Conservation (phyloP, 2,329 filamentous ascomycete genomes). For the Alternaria gaisen region DNA sequence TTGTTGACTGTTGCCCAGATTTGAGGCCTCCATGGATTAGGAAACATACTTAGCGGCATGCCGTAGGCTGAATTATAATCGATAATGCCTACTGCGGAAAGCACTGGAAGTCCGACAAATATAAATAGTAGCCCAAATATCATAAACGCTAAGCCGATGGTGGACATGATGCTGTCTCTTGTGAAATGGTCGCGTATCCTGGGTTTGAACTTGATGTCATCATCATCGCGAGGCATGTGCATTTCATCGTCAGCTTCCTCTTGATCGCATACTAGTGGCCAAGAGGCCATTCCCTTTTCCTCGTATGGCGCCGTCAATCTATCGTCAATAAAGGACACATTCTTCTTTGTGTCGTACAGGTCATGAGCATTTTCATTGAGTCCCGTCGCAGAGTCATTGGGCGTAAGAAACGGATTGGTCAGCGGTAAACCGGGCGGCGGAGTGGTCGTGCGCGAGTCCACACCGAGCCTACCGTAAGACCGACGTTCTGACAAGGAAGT, state of each 20-base stretch:
- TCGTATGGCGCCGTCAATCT: slow-evolving; percentile 56
- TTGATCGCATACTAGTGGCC: slow-evolving; percentile 60
- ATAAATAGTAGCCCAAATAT: slow-evolving; percentile 58
- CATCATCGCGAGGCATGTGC: slow-evolving; percentile 62
- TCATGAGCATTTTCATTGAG: slow-evolving; percentile 30
- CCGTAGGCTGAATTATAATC: slow-evolving; percentile 52
- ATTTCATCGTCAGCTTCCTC: slow-evolving; percentile 64
- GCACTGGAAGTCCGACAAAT: slow-evolving; percentile 61
- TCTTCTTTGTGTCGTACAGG: slow-evolving; percentile 37
- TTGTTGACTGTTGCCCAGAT: slow-evolving; percentile 61
- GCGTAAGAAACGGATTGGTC: slow-evolving; percentile 41
- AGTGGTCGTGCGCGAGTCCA: slow-evolving; percentile 24
- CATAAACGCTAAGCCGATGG: slow-evolving; percentile 56
- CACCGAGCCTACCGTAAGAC: slow-evolving; percentile 7
- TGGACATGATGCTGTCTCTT: slow-evolving; percentile 54
- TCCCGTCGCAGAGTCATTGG: slow-evolving; percentile 39
- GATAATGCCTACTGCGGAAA: slow-evolving; percentile 56
- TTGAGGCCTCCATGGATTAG: slow-evolving; percentile 37
- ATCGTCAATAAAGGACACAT: slow-evolving; percentile 58
- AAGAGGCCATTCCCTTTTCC: slow-evolving; percentile 53
- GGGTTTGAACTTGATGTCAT: slow-evolving; percentile 57
- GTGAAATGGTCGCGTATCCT: slow-evolving; percentile 57
- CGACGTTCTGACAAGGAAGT: slow-evolving; percentile 31
- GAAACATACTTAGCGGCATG: slow-evolving; percentile 53
- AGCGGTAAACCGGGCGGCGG: slow-evolving; percentile 22